Conservation (phyloP, 257 asterid species). For the Salvia hispanica region DNA sequence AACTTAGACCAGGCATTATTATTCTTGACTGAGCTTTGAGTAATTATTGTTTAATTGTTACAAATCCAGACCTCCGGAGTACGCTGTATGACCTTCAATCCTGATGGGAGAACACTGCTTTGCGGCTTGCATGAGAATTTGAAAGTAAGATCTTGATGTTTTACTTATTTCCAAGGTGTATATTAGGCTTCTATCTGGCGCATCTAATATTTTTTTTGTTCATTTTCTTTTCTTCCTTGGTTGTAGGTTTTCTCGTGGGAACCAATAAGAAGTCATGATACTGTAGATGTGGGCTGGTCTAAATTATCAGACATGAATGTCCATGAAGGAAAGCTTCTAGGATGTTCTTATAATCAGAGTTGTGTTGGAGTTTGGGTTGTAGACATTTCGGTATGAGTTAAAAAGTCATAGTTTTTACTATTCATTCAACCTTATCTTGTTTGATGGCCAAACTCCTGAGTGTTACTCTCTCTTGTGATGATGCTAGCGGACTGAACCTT, state of each 20-base stretch:
- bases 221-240: slow-evolving; percentile 1
- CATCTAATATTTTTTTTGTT: slow-evolving; percentile 15
- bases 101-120: slow-evolving; percentile 97
- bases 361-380: slow-evolving; percentile 99
- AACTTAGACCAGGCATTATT: not conserved
- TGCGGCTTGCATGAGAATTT: slow-evolving; percentile 96
- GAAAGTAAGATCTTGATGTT: slow-evolving; percentile 58
- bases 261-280: slow-evolving; percentile 86
- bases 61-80: slow-evolving; percentile 83
- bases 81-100: slow-evolving; percentile 93
- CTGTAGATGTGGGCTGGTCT: slow-evolving; percentile 99
- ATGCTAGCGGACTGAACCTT: slow-evolving; percentile 88
- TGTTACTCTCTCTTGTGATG: slow-evolving; percentile 35
- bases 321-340: slow-evolving; percentile 99
- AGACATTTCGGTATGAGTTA: slow-evolving; percentile 76
- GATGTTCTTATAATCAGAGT: slow-evolving; percentile 97
- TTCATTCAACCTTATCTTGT: slow-evolving; percentile 29
- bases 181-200: slow-evolving; percentile 8
- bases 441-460: slow-evolving; percentile 30
- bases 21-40: slow-evolving; percentile 27
- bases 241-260: slow-evolving; percentile 95
- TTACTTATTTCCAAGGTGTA: slow-evolving; percentile 20
- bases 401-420: not conserved
- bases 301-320: slow-evolving; percentile 92
- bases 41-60: slow-evolving; percentile 37